phyloP scores from a whole-genome alignment of 306 rosid species.

The Arachis hypogaea region DNA sequence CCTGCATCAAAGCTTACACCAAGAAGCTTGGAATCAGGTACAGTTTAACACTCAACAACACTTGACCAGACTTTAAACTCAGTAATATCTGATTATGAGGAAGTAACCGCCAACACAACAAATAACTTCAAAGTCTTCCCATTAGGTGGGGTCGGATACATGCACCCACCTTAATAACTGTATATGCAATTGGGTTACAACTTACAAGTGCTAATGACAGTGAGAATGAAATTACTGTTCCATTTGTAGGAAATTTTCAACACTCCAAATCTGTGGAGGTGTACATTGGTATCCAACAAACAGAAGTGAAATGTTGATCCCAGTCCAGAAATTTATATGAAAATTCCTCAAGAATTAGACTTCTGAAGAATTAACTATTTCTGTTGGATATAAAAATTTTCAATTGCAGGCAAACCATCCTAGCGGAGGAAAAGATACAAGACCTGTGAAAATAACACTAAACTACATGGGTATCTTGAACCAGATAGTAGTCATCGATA shows the following conservation, averaged over 20 bases:
- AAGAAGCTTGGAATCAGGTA: background rate
- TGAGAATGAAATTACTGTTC: slow-evolving; percentile 1
- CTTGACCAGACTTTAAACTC: background rate
- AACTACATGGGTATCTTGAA: background rate
- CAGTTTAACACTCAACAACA: background rate
- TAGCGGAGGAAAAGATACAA: background rate
- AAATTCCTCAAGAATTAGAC: slow-evolving; percentile 23
- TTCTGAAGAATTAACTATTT: background rate
- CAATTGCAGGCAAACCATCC: background rate
- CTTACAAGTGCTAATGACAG: background rate
- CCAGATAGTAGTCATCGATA: background rate
- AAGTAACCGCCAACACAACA: background rate
- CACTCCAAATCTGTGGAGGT: slow-evolving; percentile 9
- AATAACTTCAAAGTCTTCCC: too few relatives aligned
- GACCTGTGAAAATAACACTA: slow-evolving; percentile 1
- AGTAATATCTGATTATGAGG: slow-evolving; percentile 13
- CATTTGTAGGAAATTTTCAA: slow-evolving; percentile 22
- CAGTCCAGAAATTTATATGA: background rate
- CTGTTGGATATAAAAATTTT: background rate
- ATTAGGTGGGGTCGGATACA: too few relatives aligned
- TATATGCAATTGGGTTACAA: background rate
- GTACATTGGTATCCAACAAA: background rate
- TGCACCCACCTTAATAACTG: too few relatives aligned
- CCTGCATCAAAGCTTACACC: background rate
- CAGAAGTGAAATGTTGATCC: background rate